Conservation (phyloP, 78 protist species). For the Monosiga brevicollis region DNA sequence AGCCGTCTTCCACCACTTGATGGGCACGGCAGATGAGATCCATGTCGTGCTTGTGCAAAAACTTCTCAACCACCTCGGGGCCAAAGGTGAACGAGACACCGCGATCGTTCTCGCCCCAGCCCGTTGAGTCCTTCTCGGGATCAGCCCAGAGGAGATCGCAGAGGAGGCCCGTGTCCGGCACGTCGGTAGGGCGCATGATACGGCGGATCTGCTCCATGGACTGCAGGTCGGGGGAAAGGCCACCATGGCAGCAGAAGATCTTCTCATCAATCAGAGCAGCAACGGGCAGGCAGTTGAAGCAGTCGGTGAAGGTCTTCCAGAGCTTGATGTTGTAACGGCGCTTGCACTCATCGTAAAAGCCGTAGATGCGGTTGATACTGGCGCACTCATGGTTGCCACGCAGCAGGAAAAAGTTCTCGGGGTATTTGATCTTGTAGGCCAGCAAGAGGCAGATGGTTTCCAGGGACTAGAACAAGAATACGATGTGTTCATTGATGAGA, state of each 20-base stretch:
- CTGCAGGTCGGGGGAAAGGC: slow-evolving; percentile 96
- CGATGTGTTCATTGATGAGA: no score
- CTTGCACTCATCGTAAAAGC: slow-evolving; percentile 99
- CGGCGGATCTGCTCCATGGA: slow-evolving; percentile 82
- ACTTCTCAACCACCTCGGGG: slow-evolving; percentile 78
- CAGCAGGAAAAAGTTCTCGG: slow-evolving; percentile 97
- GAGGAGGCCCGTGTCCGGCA: slow-evolving; percentile 92
- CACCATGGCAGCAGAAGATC: slow-evolving; percentile 98
- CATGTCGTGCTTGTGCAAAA: slow-evolving; percentile 86
- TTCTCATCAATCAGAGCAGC: slow-evolving; percentile 94
- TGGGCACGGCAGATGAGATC: slow-evolving; percentile 98
- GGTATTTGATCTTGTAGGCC: slow-evolving; percentile 98
- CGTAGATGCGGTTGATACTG: slow-evolving; percentile 97
- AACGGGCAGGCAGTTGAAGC: slow-evolving; percentile 96
- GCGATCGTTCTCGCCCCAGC: slow-evolving; percentile 98
- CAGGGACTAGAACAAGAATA: slow-evolving; percentile 46
- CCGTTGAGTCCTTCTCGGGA: slow-evolving; percentile 89
- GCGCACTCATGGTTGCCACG: slow-evolving; percentile 99
- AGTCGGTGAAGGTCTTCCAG: slow-evolving; percentile 96
- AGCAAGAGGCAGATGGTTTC: slow-evolving; percentile 95
- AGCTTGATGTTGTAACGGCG: slow-evolving; percentile 91
- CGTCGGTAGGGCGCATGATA: slow-evolving; percentile 92
- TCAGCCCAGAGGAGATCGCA: slow-evolving; percentile 99
- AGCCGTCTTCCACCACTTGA: slow-evolving; percentile 71
- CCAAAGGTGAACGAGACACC: slow-evolving; percentile 99